Conservation (phyloP, 139 green algal genomes). For the Mesotaenium endlicherianum region DNA sequence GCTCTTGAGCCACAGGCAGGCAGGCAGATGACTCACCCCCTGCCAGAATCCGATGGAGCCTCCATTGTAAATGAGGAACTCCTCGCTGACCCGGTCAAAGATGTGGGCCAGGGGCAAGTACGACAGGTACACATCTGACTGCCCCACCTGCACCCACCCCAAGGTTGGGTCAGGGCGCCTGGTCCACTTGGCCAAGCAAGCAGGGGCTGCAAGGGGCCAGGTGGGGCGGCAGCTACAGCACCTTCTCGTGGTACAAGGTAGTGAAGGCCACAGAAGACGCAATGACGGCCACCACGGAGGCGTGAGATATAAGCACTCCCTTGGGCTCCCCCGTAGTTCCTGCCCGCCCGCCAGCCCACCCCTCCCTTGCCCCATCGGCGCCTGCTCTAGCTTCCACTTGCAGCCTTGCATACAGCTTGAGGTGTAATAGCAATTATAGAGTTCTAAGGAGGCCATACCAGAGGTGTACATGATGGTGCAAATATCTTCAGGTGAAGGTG, state of each 20-base stretch:
- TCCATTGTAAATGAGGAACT: slow-evolving; percentile 45
- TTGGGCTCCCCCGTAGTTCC: slow-evolving; percentile 84
- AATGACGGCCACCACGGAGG: not conserved
- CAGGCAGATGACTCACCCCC: too few species aligned
- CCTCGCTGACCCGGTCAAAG: slow-evolving; percentile 51
- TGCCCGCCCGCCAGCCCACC: not conserved
- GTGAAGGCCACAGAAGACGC: not conserved
- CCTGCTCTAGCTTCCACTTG: too few species aligned
- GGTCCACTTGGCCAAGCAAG: too few species aligned
- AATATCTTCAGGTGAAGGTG: slow-evolving; percentile 25
- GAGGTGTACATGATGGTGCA: slow-evolving; percentile 58
- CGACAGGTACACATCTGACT: slow-evolving; percentile 49
- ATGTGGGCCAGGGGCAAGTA: slow-evolving; percentile 61
- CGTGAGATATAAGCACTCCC: slow-evolving; percentile 48
- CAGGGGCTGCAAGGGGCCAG: too few species aligned
- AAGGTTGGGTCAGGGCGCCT: too few species aligned
- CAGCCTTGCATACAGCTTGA: too few species aligned
- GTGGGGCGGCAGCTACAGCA: too few species aligned
- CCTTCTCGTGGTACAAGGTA: too few species aligned
- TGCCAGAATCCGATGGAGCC: slow-evolving; percentile 51
- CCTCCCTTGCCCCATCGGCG: too few species aligned
- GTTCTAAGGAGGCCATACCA: slow-evolving; percentile 11
- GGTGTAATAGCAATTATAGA: too few species aligned
- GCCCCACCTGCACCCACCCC: slow-evolving; percentile 10
- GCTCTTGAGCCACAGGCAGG: too few species aligned